A percentile compares a stretch with the other conserved stretches of the same genome.
These are phyloP conservation scores for Trichoderma asperellum DNA, from an alignment of 2,329 filamentous ascomycete species.

Conservation along the genomic window DNA sequence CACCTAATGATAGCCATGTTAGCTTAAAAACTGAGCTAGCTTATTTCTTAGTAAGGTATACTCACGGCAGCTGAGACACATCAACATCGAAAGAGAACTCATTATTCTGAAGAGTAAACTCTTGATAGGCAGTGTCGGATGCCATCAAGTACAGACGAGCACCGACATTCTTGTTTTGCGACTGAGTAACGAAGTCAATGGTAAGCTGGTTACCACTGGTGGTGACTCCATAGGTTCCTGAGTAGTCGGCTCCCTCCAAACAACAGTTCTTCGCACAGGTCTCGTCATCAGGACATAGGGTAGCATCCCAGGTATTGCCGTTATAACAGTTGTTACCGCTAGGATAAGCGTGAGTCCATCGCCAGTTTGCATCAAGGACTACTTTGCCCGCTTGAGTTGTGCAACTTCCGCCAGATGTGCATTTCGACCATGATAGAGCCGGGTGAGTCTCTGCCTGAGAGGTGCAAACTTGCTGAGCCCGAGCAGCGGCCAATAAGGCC, in stretches of 20 bases:
- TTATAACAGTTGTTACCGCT: conserved; percentile 60
- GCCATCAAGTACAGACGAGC: conserved; percentile 68
- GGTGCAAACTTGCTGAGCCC: conserved; percentile 57
- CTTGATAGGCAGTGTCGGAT: conserved; percentile 64
- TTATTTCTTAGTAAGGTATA: background rate
- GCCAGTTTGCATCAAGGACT: conserved; percentile 64
- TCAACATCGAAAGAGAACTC: conserved; percentile 77
- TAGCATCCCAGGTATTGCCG: conserved; percentile 54
- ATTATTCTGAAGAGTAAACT: conserved; percentile 66
- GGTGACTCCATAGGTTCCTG: conserved; percentile 57
- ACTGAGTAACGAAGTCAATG: conserved; percentile 61
- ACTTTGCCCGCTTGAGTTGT: conserved; percentile 53
- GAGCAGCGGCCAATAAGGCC: conserved; percentile 36
- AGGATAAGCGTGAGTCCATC: conserved; percentile 57
- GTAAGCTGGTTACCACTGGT: conserved; percentile 56
- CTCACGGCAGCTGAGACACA: conserved; percentile 50
- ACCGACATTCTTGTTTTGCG: conserved; percentile 51
- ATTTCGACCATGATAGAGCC: conserved; percentile 56
- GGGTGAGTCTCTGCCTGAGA: conserved; percentile 56
- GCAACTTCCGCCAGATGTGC: conserved; percentile 55
- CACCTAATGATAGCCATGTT: conserved; percentile 54
- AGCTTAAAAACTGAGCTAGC: background rate
- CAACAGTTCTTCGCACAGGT: conserved; percentile 55
- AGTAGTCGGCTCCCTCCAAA: conserved; percentile 58
- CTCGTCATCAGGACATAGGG: conserved; percentile 46